Base-by-base conservation (phyloP, 495 filamentous ascomycete genomes). In the Trichoderma erinaceum region DNA sequence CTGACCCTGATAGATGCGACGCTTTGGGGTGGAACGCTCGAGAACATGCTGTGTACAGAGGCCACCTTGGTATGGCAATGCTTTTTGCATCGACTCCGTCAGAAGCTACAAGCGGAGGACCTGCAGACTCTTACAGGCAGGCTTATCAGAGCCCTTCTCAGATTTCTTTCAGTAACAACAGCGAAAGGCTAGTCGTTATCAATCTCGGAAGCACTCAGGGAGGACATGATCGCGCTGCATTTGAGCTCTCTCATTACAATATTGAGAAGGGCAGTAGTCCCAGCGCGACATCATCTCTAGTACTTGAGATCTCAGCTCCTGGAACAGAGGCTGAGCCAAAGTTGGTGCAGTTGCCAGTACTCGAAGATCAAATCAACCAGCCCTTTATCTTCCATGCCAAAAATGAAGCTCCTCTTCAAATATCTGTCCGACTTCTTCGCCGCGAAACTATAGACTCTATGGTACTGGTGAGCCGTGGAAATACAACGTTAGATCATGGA, bases 21-120 rank as follows among this genome's bases (percentile, higher is more conserved):
- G 80, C 81, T 4, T 91, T 88, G 66, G 90, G 90, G n/a, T 93
- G 91, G 91, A 91, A 89, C 4, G 84, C 90, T 12, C 87, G 85
- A 76, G 91, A 93, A 73, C 91, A 92, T 76, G 89, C 90, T 7
- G 86, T 85, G 1, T 78, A 92, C 46, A 76, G 90, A 70, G 91
- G 91, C 3, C 89, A 92, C 73, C 78, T 93, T n/a, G 15, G n/a
- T 16, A 48, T 48, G 8, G 44, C 44, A 15, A n/a, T 2, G 44
- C 44, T 16, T 48, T 16, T 48, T n/a, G 13, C 13, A 4, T 15
- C 44, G 44, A 15, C 4, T 1, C 4, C 44, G 4, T n/a, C n/a
- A n/a, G 44, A n/a, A 6, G 13, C 13, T 48, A 15, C 44, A 48
- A 15, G 7, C 44, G 5, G 5, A 48, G 44, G 44, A 4, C 44